phyloP scores from a whole-genome alignment of 164 flowering plant species.

The Macadamia integrifolia region DNA sequence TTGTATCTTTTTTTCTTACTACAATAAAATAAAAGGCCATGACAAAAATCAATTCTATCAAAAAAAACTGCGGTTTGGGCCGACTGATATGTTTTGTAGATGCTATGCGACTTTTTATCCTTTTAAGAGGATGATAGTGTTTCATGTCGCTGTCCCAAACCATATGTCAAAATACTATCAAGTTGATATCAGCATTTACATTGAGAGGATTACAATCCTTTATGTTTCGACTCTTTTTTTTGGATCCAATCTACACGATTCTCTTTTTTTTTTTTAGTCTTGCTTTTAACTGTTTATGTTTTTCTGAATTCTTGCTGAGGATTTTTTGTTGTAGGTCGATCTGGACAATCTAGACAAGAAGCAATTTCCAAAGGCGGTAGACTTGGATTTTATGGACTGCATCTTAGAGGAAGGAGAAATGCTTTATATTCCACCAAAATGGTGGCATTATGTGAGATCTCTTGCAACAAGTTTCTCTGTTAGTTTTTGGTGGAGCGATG shows the following conservation, averaged over 20 bases:
- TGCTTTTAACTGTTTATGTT: too few relatives aligned
- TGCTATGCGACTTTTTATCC: neutral
- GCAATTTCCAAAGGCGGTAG: conserved; percentile 44
- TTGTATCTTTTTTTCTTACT: neutral
- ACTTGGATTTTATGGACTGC: conserved; percentile 82
- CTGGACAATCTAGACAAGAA: conserved; percentile 64
- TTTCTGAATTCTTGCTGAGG: too few relatives aligned
- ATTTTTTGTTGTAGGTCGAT: conserved; percentile 58
- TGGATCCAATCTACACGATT: neutral
- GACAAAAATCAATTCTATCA: neutral
- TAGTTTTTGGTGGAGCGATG: conserved; percentile 87
- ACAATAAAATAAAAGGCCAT: neutral
- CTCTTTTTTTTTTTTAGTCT: too few relatives aligned
- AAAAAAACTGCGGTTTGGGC: neutral
- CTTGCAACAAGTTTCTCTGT: conserved; percentile 82
- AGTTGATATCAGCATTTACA: neutral
- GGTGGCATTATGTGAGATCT: conserved; percentile 98
- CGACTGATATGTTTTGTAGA: neutral
- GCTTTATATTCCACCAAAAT: conserved; percentile 96
- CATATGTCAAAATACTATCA: too few relatives aligned
- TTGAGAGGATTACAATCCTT: neutral
- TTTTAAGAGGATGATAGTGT: too few relatives aligned
- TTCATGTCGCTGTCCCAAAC: too few relatives aligned
- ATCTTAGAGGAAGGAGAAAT: conserved; percentile 91
- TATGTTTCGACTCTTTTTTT: neutral